These are phyloP conservation scores for Diospyros kaki DNA, from an alignment of 148 eudicot genomes.

Conservation along the genomic window DNA sequence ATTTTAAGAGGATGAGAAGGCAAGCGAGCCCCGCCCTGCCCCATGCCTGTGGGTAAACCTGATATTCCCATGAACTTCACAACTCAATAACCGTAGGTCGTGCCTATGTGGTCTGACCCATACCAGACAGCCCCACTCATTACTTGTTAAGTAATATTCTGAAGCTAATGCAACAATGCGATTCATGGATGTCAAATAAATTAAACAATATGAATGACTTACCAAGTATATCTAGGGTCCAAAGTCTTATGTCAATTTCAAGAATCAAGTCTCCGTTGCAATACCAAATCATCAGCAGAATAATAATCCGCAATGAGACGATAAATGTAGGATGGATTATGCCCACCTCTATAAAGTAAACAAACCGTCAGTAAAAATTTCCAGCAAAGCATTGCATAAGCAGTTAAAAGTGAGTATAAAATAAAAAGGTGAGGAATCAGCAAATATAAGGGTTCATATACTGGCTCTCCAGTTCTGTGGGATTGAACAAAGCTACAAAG, in stretches of 20 bases:
- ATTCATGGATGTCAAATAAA: background rate
- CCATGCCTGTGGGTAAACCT: background rate
- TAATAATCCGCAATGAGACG: slow-evolving; percentile 91
- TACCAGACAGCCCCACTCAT: background rate
- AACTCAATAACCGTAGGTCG: background rate
- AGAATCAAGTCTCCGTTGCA: slow-evolving; percentile 54
- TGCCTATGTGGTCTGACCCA: background rate
- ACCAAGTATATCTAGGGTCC: slow-evolving; percentile 7
- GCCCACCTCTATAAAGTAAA: slow-evolving; percentile 75
- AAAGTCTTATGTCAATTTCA: slow-evolving; percentile 15
- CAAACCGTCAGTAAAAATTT: background rate
- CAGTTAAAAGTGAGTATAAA: background rate
- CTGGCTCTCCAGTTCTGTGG: background rate
- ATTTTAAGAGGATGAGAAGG: no score
- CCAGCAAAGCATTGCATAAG: background rate
- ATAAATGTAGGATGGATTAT: slow-evolving; percentile 94
- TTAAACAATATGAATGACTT: slow-evolving; percentile 9
- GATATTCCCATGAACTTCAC: background rate
- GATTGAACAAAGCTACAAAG: background rate
- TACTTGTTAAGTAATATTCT: background rate
- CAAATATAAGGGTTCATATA: background rate
- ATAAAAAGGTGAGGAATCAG: background rate
- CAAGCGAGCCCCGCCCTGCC: no score
- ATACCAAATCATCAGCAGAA: slow-evolving; percentile 85
- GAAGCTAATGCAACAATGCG: slow-evolving; percentile 1